Evolutionary conservation across 352 stramenopile genomes (phyloP).

Genomic region (Phytophthora kernoviae): DNA sequence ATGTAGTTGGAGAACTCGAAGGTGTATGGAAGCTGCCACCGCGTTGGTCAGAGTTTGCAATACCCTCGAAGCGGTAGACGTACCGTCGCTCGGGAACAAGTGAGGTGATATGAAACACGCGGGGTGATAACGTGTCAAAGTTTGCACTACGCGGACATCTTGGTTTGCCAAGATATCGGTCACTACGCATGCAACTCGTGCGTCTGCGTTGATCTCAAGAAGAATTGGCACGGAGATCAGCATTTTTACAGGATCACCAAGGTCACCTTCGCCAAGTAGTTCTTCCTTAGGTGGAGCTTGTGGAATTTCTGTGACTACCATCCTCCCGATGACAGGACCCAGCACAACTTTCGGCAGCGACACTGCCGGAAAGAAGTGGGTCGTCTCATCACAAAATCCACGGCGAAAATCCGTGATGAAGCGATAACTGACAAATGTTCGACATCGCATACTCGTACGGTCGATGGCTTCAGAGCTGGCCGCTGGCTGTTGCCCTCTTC

Average conservation of each 20-base stretch:
- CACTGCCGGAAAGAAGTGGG: constrained; percentile 58
- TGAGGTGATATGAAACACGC: constrained; percentile 51
- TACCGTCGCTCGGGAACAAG: constrained; percentile 65
- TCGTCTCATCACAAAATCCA: constrained; percentile 53
- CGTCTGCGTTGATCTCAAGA: constrained; percentile 64
- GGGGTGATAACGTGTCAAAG: constrained; percentile 40
- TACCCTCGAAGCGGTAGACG: constrained; percentile 74
- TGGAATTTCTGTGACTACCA: constrained; percentile 26
- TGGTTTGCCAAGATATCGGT: constrained; percentile 65
- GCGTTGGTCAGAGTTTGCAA: constrained; percentile 53
- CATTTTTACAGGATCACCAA: constrained; percentile 14
- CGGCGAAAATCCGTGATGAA: constrained; percentile 63
- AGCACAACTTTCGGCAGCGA: constrained; percentile 44
- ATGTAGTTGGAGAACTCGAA: constrained; percentile 7
- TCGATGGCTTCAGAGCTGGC: neutral
- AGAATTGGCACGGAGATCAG: constrained; percentile 54
- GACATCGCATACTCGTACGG: constrained; percentile 9
- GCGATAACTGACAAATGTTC: constrained; percentile 57
- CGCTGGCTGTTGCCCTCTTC: neutral
- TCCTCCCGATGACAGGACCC: constrained; percentile 62
- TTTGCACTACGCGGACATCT: constrained; percentile 40
- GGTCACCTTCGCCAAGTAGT: constrained; percentile 10
- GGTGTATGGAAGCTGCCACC: constrained; percentile 73
- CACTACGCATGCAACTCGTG: constrained; percentile 60
- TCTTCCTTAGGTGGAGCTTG: constrained; percentile 1